phyloP scores from a whole-genome alignment of 2,329 filamentous ascomycete species.

The Penicillium sp. region DNA sequence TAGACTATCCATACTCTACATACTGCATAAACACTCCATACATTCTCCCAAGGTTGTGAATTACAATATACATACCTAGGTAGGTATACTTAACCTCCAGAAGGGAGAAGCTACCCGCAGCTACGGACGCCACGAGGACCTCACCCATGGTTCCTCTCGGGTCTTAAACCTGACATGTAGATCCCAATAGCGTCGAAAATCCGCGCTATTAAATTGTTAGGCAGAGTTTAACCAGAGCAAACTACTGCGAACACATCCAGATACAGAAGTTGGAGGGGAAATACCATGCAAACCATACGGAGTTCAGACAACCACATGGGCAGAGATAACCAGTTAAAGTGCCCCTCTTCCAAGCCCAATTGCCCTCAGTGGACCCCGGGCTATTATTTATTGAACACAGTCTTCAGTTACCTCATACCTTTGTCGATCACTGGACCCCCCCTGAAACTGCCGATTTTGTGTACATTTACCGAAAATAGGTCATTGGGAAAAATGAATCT shows the following conservation, averaged over 20 bases:
- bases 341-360: not conserved
- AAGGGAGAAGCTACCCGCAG: not conserved
- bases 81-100: too few relatives aligned
- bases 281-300: not conserved
- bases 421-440: not conserved
- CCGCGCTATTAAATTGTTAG: not conserved
- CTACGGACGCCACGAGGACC: not conserved
- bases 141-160: not conserved
- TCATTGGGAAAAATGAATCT: not conserved
- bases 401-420: not conserved
- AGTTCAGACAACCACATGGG: too few relatives aligned
- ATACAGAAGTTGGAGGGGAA: not conserved
- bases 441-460: not conserved
- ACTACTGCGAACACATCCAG: not conserved
- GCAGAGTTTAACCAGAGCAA: too few relatives aligned
- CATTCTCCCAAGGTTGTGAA: not conserved
- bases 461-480: not conserved
- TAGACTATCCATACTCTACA: not conserved
- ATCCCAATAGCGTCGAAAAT: conserved; percentile 1
- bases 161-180: not conserved
- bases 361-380: not conserved
- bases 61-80: too few relatives aligned
- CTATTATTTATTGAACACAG: not conserved
- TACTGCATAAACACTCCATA: not conserved
- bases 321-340: not conserved